Evolutionary conservation across 108 stramenopile species (phyloP), one percentile per base, ranked within the genome.

Genomic region (Epipyxis sp.): DNA sequence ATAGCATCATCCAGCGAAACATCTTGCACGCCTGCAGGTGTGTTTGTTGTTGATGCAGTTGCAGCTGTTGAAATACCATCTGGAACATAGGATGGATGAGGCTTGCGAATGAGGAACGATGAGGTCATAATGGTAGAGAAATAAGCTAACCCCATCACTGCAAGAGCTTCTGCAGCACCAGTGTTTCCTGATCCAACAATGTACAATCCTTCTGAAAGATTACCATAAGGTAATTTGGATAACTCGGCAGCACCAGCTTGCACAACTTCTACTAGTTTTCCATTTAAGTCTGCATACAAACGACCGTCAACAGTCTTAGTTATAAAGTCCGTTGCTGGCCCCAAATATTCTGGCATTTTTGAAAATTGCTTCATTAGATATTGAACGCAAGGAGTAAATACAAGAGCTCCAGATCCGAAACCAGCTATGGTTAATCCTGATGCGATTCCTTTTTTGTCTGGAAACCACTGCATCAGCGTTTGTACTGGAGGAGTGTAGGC

Each of bases 381-480:
- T 65, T 91, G 89, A 44, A 90, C 90, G 76, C 91, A 2, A 39
- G 88, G 88, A 1, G 93, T 89, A 29, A 91, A 90, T n/a, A 92
- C 40, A 43, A 92, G 89, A 1, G 93, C 91, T 1, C 92, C 93
- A 30, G 89, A 90, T 0, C 91, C 93, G 80, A 92, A 92, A 29
- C 90, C 93, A n/a, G 85, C 81, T 44, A 94, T 84, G 13, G 91
- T 87, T 41, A 92, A 67, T 0, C 91, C 91, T 0, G 92, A 90
- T 0, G 92, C 92, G 54, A 94, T 69, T 0, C 91, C 93, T 40
- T 90, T 88, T 69, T 86, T 88, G 68, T 94, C 93, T 1, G 93
- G 93, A 76, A 94, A 92, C 90, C 92, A 92, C 68, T 84, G 84
- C 85, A 94, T 91, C 45, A 90, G 80, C 1, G 89, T 68, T 27